Percentiles rank a stretch among this genome's conserved stretches.
These are phyloP conservation scores for Boletus rufocinnamomeus DNA, from an alignment of 768 basidiomycete genomes.

Conservation along the genomic window DNA sequence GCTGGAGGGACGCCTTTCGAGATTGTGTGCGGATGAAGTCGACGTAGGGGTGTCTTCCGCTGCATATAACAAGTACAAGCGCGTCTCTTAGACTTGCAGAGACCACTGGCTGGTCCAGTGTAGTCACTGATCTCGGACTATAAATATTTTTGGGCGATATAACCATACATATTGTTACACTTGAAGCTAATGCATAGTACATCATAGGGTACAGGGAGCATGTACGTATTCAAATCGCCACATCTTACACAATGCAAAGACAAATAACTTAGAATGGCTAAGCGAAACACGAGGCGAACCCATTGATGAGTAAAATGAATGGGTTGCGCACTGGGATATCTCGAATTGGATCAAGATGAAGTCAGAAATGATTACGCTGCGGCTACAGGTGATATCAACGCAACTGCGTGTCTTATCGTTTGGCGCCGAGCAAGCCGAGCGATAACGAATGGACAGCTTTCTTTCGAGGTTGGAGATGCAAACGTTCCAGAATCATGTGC, in stretches of 20 bases:
- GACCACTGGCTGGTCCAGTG: conserved; percentile 16
- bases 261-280: conserved; percentile 5
- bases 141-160: background rate
- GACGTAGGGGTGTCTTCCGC: conserved; percentile 35
- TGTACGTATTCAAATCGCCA: background rate
- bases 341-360: conserved; percentile 7
- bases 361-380: conserved; percentile 5
- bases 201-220: conserved; percentile 10
- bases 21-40: conserved; percentile 27
- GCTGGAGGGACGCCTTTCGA: conserved; percentile 26
- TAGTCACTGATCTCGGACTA: background rate
- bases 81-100: conserved; percentile 23
- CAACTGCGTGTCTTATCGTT: conserved; percentile 10
- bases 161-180: conserved; percentile 22
- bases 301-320: conserved; percentile 13
- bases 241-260: conserved; percentile 10
- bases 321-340: conserved; percentile 27
- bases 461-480: background rate
- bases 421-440: background rate
- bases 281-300: conserved; percentile 9
- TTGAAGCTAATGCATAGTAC: conserved; percentile 22
- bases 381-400: conserved; percentile 14
- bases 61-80: conserved; percentile 36
- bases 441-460: conserved; percentile 11
- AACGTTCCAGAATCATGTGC: conserved; percentile 11